Percentiles rank a stretch among this genome's conserved stretches.
Evolutionary conservation across 306 rosid genomes (phyloP).

Genomic region (Echinosophora koreensis): DNA sequence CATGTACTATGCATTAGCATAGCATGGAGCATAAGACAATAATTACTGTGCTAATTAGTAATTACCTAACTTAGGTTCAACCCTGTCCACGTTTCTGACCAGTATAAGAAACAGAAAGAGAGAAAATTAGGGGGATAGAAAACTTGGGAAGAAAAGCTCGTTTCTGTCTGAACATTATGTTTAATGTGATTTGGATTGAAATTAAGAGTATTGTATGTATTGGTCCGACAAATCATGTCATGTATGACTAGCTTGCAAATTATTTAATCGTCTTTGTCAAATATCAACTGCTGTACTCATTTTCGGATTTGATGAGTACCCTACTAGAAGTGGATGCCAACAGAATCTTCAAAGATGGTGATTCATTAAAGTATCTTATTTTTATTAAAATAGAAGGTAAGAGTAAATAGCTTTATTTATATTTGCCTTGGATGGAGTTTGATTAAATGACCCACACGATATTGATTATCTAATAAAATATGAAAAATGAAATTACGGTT

Average conservation of each 20-base stretch:
- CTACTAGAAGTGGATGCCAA: constrained; percentile 12
- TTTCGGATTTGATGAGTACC: constrained; percentile 2
- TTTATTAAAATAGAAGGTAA: not conserved
- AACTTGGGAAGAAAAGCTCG: not conserved
- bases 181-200: not conserved
- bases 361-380: not conserved
- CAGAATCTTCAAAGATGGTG: not conserved
- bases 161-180: not conserved
- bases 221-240: constrained; percentile 41
- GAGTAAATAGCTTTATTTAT: not conserved
- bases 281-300: constrained; percentile 9
- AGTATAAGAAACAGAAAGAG: not conserved
- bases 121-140: not conserved
- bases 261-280: constrained; percentile 8
- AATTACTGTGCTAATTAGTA: too few species aligned
- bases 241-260: constrained; percentile 18
- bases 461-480: too few species aligned
- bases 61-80: too few species aligned
- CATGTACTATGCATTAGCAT: too few species aligned
- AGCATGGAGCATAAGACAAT: too few species aligned
- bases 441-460: constrained; percentile 5
- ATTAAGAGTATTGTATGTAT: constrained; percentile 14
- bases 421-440: not conserved
- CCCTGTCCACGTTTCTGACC: too few species aligned
- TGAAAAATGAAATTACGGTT: too few species aligned